Percentiles rank a stretch among this genome's conserved stretches.
These are phyloP conservation scores for Clonostachys rhizophaga DNA, from an alignment of 2,329 filamentous ascomycete species.

Conservation along the genomic window DNA sequence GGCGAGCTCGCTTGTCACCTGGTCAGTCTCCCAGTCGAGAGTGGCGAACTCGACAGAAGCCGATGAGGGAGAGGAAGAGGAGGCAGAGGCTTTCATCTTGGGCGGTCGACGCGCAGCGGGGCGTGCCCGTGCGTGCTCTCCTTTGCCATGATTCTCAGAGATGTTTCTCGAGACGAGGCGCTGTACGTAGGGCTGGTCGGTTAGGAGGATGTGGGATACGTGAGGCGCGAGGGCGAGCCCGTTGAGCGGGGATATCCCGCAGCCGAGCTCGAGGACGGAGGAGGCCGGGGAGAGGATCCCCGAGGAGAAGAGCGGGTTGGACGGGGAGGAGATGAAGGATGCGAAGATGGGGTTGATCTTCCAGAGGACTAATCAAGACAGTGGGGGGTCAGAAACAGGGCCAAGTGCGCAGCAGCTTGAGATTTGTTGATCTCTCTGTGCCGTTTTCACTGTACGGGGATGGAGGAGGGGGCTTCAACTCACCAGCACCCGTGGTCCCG, in stretches of 20 bases:
- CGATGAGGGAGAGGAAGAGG: not conserved
- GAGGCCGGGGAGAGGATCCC: constrained; percentile 46
- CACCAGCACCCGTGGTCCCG: constrained; percentile 49
- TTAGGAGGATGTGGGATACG: constrained; percentile 67
- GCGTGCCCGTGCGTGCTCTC: not conserved
- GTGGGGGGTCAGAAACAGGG: not conserved
- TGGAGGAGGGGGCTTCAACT: constrained; percentile 9
- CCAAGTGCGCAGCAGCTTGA: too few species aligned
- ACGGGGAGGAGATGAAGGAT: constrained; percentile 64
- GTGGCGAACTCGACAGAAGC: constrained; percentile 48
- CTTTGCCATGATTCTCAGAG: constrained; percentile 45
- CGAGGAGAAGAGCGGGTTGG: constrained; percentile 56
- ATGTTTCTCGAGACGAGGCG: constrained; percentile 76
- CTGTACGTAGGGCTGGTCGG: constrained; percentile 83
- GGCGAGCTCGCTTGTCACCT: constrained; percentile 37
- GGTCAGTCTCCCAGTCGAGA: constrained; percentile 80
- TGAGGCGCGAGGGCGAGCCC: constrained; percentile 62
- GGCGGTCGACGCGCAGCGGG: too few species aligned
- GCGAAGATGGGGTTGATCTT: constrained; percentile 82
- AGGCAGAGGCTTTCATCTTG: constrained; percentile 3
- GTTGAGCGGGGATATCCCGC: constrained; percentile 79
- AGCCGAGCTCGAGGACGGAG: constrained; percentile 74
- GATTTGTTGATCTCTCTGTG: too few species aligned
- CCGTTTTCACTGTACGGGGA: not conserved
- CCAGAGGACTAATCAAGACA: constrained; percentile 66